Conservation (phyloP, 768 basidiomycete genomes). For the Pisolithus sp. region DNA sequence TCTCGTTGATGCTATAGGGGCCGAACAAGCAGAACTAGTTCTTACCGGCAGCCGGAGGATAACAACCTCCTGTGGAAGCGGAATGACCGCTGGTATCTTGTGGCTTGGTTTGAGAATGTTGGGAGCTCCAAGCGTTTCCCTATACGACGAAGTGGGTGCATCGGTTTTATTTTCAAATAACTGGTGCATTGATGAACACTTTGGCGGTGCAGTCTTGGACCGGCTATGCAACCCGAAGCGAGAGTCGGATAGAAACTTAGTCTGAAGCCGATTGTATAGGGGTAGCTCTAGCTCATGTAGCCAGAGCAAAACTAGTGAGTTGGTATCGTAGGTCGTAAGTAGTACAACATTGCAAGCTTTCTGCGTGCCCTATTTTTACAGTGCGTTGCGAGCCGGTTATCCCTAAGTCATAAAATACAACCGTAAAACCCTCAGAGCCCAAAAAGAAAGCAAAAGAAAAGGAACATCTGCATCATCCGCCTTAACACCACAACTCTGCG, state of each 20-base stretch:
- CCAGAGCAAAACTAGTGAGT: conserved; percentile 2
- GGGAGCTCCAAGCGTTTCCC: conserved; percentile 51
- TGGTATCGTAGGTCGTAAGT: conserved; percentile 15
- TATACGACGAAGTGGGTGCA: conserved; percentile 87
- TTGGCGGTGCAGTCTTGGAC: conserved; percentile 75
- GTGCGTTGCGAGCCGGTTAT: conserved; percentile 1
- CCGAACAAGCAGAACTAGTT: conserved; percentile 47
- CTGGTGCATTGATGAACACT: conserved; percentile 12
- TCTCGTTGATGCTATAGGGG: conserved; percentile 59
- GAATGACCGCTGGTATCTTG: conserved; percentile 94
- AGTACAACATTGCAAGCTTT: conserved; percentile 23
- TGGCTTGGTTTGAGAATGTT: conserved; percentile 87
- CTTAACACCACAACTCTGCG: conserved; percentile 18
- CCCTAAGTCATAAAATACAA: conserved; percentile 13
- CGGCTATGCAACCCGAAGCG: conserved; percentile 75
- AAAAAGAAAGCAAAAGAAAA: conserved; percentile 1
- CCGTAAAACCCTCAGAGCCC: conserved; percentile 15
- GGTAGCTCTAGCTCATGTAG: not conserved
- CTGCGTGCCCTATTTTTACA: conserved; percentile 13
- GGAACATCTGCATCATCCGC: not conserved
- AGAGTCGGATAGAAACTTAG: conserved; percentile 65
- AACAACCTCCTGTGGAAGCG: conserved; percentile 84
- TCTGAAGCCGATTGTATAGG: conserved; percentile 7
- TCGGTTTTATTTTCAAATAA: conserved; percentile 4
- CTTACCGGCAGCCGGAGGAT: conserved; percentile 56